Conservation (phyloP, 495 filamentous ascomycete species). For the Aspergillus ostianus region DNA sequence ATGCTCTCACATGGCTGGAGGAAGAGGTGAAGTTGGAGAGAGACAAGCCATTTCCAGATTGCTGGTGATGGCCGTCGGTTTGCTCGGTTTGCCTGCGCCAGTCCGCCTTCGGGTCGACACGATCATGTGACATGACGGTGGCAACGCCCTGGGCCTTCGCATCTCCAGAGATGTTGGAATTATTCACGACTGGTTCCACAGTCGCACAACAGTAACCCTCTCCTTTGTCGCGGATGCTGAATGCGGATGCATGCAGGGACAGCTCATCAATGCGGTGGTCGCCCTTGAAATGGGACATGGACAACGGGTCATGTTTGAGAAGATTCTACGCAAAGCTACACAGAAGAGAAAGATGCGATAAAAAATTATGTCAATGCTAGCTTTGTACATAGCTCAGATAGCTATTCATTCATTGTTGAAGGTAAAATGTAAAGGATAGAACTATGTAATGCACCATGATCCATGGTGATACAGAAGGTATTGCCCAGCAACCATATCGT, state of each 20-base stretch:
- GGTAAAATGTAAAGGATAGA: constrained; percentile 16
- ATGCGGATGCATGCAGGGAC: not conserved
- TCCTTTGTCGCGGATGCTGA: not conserved
- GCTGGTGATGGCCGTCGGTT: not conserved
- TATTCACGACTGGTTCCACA: not conserved
- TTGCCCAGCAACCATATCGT: constrained; percentile 27
- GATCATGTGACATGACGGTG: constrained; percentile 1
- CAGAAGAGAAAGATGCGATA: not conserved
- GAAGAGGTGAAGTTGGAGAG: constrained; percentile 1
- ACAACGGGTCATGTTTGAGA: no score
- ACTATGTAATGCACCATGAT: constrained; percentile 20
- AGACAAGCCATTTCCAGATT: not conserved
- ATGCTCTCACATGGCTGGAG: constrained; percentile 35
- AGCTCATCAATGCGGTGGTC: not conserved
- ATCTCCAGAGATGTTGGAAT: not conserved
- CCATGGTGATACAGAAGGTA: constrained; percentile 28
- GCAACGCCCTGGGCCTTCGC: not conserved
- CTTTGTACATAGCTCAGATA: not conserved
- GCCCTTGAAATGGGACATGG: no score
- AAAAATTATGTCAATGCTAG: not conserved
- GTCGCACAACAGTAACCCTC: not conserved
- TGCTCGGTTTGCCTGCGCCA: no score
- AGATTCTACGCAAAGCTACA: not conserved
- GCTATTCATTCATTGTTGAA: constrained; percentile 5
- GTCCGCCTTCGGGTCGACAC: no score